phyloP scores from a whole-genome alignment of 2,329 filamentous ascomycete species.

The Penicillium corylophilum region DNA sequence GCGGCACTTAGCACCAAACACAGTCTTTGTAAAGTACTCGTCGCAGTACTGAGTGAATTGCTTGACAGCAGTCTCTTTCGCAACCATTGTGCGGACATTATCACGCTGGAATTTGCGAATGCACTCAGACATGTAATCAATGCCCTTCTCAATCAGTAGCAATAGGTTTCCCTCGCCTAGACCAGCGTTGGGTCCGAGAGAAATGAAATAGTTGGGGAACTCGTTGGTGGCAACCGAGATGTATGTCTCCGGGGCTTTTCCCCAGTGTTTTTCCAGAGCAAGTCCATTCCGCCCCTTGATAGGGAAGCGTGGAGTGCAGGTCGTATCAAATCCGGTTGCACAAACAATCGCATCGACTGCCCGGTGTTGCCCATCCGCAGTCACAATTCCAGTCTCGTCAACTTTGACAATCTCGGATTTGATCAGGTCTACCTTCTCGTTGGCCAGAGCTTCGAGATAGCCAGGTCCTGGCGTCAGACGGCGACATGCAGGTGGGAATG shows the following conservation, averaged over 20 bases:
- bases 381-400: constrained; percentile 32
- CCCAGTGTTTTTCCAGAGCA: constrained; percentile 31
- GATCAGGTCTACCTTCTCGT: constrained; percentile 62
- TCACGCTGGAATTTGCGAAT: constrained; percentile 38
- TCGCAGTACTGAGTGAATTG: constrained; percentile 34
- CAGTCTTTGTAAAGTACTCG: constrained; percentile 35
- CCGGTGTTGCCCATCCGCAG: constrained; percentile 35
- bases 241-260: constrained; percentile 36
- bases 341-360: constrained; percentile 38
- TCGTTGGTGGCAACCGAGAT: constrained; percentile 34
- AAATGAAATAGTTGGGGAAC: constrained; percentile 38
- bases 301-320: constrained; percentile 35
- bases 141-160: constrained; percentile 31
- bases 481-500: constrained; percentile 44
- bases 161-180: constrained; percentile 37
- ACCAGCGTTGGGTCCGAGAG: constrained; percentile 34
- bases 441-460: constrained; percentile 60
- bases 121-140: constrained; percentile 38
- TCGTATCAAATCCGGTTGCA: constrained; percentile 41
- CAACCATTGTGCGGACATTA: constrained; percentile 32
- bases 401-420: constrained; percentile 52
- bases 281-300: constrained; percentile 32
- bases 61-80: constrained; percentile 27
- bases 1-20: constrained; percentile 36
- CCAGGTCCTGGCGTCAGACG: constrained; percentile 48